Evolutionary conservation across 208 protist genomes (phyloP), one percentile per base, ranked within the genome.

Genomic region (Acanthamoeba sp.): DNA sequence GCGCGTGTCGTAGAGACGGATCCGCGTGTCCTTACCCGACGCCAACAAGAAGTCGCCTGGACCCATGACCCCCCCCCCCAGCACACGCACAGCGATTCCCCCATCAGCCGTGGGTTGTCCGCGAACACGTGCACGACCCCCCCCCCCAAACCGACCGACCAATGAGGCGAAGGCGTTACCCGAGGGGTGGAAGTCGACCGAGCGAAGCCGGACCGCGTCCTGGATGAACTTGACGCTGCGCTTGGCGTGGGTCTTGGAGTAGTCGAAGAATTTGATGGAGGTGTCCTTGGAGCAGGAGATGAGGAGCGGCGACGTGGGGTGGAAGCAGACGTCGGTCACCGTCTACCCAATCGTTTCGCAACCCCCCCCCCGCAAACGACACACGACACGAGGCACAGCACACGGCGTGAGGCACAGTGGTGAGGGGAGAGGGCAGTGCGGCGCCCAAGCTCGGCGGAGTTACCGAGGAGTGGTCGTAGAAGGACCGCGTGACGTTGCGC

Each of bases 251-350:
- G 40, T 59, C 48, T 87, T 87, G 42, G 42, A n/a, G 29, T 57
- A 87, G 48, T 87, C 78, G 24, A 42, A 87, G 78, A 87, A 87
- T 32, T 87, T 87, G 22, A 87, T 87, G 78, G 42, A 45, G n/a
- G 22, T 50, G 34, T 87, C 78, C n/a, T 50, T 59, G 22, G 78
- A 87, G 16, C 78, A 87, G 38, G 78, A 87, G 48, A 32, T 40
- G 16, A 87, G 48, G 40, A 87, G n/a, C n/a, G 78, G 40, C 20
- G 48, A 14, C 24, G 27, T 62, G 16, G 78, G 78, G 34, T 87
- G 78, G 38, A 87, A 87, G 45, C 38, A 62, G 38, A 87, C 45
- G 12, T 87, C 78, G 0, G 38, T 87, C 12, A 87, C 78, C 42
- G 78, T 87, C 78, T 87, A 40, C 0, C 10, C 18, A 6, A 3